Evolutionary conservation across 1,284 basidiomycete species (phyloP).

Genomic region (Rhodotorula sp.): DNA sequence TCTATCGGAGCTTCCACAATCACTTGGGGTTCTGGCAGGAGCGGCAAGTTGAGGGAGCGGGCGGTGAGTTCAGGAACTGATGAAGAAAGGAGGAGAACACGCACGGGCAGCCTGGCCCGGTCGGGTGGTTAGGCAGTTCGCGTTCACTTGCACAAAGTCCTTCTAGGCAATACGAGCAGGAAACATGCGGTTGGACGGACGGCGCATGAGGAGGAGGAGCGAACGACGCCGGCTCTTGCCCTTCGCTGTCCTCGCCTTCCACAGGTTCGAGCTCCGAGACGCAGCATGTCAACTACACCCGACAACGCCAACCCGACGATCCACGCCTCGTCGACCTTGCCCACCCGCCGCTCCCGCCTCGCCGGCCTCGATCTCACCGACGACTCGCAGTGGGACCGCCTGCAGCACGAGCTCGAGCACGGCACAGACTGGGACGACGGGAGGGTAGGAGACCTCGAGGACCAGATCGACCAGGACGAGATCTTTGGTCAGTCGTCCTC

Average conservation of each 20-base stretch:
- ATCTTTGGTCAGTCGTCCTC: constrained; percentile 60
- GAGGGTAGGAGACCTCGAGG: constrained; percentile 5
- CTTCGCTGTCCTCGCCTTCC: not conserved
- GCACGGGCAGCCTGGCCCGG: too few relatives aligned
- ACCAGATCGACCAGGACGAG: constrained; percentile 65
- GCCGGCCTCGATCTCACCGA: constrained; percentile 38
- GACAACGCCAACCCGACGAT: constrained; percentile 47
- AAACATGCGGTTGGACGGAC: too few relatives aligned
- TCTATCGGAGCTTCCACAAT: too few relatives aligned
- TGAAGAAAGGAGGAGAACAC: too few relatives aligned
- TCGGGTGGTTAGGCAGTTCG: too few relatives aligned
- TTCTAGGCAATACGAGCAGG: too few relatives aligned
- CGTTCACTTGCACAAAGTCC: too few relatives aligned
- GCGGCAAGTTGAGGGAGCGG: too few relatives aligned
- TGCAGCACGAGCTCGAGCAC: constrained; percentile 9
- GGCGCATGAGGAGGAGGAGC: not conserved
- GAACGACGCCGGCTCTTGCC: too few relatives aligned
- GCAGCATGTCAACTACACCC: constrained; percentile 22
- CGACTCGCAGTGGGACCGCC: constrained; percentile 44
- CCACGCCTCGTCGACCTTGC: constrained; percentile 24
- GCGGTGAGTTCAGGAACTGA: too few relatives aligned
- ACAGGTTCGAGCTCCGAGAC: not conserved
- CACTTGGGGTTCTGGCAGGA: too few relatives aligned
- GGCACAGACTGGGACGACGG: not conserved
- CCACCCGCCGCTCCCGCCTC: constrained; percentile 14